Evolutionary conservation across 225 moss, liverwort and hornwort genomes (phyloP), one percentile per base, ranked within the genome.

Genomic region (Marchantia polymorpha): DNA sequence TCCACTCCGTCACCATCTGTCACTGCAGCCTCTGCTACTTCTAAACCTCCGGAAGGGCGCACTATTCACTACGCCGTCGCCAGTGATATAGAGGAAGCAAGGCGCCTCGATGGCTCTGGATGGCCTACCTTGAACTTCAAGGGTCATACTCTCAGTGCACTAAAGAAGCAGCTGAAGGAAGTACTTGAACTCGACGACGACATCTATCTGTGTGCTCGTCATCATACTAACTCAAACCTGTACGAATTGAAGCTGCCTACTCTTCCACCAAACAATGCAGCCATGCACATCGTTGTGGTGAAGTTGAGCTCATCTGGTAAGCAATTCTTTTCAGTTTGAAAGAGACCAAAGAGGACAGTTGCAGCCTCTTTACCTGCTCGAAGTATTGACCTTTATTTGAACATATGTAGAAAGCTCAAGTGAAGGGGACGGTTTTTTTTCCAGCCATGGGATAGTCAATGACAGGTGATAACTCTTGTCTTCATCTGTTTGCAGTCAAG

Each of bases 241-340:
- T 86, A 73, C 77, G 31, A 83, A 56, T 48, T 89, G 61, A 81
- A 77, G 26, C 56, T 89, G 64, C 77, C 77, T 0, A 81, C 76
- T 12, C 88, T 89, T 82, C 88, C 88, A 51, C 88, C 88, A 39
- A 84, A 86, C 74, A 86, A 82, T 81, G 53, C 79, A 23, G 20
- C 81, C 26, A 86, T 89, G 84, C 84, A 84, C 60, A 76, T 89
- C 80, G 77, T 86, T 59, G 84, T 89, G 46, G 80, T 89, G 46
- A 81, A 74, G 77, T 16, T 66, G 50, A 31, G 3, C 66, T 66
- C 80, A 65, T 46, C 85, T 66, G 65, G 86, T 84, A 86, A 80
- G 88, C 47, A 74, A 15, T 53, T 23, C 39, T 30, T 68, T 31
- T 15, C 10, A 46, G 16, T 68, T 4, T 16, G 13, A 15, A 3